Percentiles rank a stretch among this genome's conserved stretches.
Evolutionary conservation across 371 early-diverging fungal genomes (phyloP).

Genomic region (Haplosporangium sp.): DNA sequence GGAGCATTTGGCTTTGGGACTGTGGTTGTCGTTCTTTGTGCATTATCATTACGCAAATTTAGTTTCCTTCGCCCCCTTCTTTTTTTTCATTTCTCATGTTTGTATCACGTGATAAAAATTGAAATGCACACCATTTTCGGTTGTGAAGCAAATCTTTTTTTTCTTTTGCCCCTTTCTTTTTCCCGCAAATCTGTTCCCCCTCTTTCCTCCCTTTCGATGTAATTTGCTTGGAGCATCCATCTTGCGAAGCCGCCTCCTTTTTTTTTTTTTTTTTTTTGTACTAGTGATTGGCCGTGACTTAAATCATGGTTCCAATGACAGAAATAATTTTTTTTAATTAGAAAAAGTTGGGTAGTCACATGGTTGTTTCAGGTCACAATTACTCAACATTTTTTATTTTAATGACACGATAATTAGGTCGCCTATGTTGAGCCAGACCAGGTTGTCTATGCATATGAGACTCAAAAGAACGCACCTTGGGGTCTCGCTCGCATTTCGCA

Average conservation of each 20-base stretch:
- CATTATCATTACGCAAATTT: too few relatives aligned
- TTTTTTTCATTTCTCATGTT: too few relatives aligned
- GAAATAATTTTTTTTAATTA: background rate
- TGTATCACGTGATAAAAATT: background rate
- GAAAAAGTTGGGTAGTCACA: slow-evolving; percentile 1
- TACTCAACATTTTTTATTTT: background rate
- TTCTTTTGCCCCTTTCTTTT: background rate
- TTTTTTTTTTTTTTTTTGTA: background rate
- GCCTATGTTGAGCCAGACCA: slow-evolving; percentile 85
- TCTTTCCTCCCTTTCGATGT: background rate
- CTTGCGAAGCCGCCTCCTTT: background rate
- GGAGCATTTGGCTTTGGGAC: too few relatives aligned
- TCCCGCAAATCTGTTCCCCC: background rate
- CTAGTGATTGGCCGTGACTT: background rate
- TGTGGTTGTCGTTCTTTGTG: too few relatives aligned
- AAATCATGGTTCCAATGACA: background rate
- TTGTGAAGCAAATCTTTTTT: background rate
- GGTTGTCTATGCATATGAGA: slow-evolving; percentile 75
- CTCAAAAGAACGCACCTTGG: slow-evolving; percentile 91
- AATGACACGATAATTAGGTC: background rate
- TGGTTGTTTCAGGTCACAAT: background rate
- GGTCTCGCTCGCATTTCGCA: slow-evolving; percentile 92
- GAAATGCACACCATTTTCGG: slow-evolving; percentile 2
- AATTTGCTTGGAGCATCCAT: background rate
- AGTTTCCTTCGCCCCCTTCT: too few relatives aligned